phyloP scores from a whole-genome alignment of 2,329 filamentous ascomycete species.

The Trichoderma arundinaceum region DNA sequence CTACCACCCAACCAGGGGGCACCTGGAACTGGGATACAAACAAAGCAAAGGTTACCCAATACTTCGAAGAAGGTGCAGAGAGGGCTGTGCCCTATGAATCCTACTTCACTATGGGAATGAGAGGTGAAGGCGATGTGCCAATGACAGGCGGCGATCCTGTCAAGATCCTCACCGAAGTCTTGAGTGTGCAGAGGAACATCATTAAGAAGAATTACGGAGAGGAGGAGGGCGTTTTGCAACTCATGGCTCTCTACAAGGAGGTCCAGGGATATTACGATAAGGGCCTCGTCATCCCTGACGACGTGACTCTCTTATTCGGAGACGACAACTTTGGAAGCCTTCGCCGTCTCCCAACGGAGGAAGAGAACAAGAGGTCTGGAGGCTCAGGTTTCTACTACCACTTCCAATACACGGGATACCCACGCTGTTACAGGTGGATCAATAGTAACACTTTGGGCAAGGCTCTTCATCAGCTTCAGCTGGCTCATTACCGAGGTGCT shows the following conservation, averaged over 20 bases:
- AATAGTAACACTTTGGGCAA: conserved; percentile 62
- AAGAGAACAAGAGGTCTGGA: conserved; percentile 59
- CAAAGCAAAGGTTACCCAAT: conserved; percentile 58
- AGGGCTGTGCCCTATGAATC: conserved; percentile 63
- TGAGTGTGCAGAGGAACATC: conserved; percentile 60
- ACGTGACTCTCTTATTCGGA: conserved; percentile 65
- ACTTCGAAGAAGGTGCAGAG: conserved; percentile 61
- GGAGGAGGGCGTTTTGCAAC: conserved; percentile 52
- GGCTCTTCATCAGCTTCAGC: conserved; percentile 58
- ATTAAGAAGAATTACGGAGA: conserved; percentile 57
- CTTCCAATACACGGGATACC: conserved; percentile 66
- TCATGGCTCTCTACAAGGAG: conserved; percentile 70
- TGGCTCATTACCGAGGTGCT: conserved; percentile 56
- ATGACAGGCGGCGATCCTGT: conserved; percentile 58
- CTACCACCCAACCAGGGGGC: conserved; percentile 49
- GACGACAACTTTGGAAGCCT: conserved; percentile 69
- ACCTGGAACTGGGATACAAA: conserved; percentile 67
- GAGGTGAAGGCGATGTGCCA: conserved; percentile 62
- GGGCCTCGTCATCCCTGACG: conserved; percentile 63
- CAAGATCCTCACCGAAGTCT: conserved; percentile 57
- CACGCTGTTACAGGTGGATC: conserved; percentile 66
- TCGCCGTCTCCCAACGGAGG: conserved; percentile 58
- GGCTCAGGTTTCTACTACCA: conserved; percentile 63
- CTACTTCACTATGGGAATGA: conserved; percentile 64
- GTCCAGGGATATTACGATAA: conserved; percentile 67